phyloP scores from a whole-genome alignment of 306 rosid genomes.

The Erythrophleum fordii region DNA sequence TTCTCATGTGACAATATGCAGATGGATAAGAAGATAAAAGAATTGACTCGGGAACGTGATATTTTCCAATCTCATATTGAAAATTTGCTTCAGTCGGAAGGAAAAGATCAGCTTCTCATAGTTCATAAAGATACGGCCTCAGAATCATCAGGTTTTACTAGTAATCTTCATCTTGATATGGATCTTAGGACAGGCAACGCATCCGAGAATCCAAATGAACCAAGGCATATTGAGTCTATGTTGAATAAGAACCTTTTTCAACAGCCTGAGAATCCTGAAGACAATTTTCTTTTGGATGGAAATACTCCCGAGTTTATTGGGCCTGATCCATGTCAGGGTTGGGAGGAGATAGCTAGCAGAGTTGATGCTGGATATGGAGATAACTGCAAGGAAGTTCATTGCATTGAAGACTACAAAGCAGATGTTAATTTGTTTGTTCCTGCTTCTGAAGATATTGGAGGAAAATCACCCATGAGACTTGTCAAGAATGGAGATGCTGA shows the following conservation, averaged over 20 bases:
- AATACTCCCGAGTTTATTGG: conserved; percentile 56
- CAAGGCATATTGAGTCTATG: conserved; percentile 28
- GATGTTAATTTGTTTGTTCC: conserved; percentile 31
- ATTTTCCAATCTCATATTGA: conserved; percentile 66
- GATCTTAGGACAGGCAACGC: conserved; percentile 17
- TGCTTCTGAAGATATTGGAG: conserved; percentile 47
- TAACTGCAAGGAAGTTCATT: conserved; percentile 58
- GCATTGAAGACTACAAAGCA: conserved; percentile 48
- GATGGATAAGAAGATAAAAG: conserved; percentile 79
- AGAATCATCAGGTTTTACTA: conserved; percentile 41
- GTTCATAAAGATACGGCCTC: conserved; percentile 38
- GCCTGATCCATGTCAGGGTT: conserved; percentile 61
- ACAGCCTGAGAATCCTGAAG: conserved; percentile 52
- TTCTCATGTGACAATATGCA: conserved; percentile 45
- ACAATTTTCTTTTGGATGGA: conserved; percentile 62
- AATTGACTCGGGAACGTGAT: conserved; percentile 74
- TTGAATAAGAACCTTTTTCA: conserved; percentile 43
- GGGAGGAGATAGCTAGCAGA: conserved; percentile 63
- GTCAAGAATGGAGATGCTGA: conserved; percentile 28
- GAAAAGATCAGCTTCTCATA: conserved; percentile 44
- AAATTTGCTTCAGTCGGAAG: conserved; percentile 54
- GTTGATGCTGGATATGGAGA: conserved; percentile 43
- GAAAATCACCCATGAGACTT: conserved; percentile 23
- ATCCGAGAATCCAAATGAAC: conserved; percentile 36
- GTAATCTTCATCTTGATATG: conserved; percentile 7